phyloP scores from a whole-genome alignment of 805 yeast species.

The Komagataella ulmi region DNA sequence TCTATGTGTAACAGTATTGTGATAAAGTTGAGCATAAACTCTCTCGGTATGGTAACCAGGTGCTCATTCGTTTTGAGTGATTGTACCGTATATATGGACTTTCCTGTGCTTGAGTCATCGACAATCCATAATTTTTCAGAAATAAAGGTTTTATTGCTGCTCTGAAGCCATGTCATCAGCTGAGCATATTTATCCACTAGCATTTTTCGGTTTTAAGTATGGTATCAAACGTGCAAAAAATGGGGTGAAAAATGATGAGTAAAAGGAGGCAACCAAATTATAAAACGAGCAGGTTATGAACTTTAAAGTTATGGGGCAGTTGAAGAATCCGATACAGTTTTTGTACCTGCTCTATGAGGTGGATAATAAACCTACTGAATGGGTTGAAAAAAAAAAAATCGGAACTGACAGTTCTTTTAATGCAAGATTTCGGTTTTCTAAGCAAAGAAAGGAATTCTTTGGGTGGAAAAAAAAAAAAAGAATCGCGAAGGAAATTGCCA shows the following conservation, averaged over 20 bases:
- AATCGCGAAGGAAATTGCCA: neutral
- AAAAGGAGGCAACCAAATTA: neutral
- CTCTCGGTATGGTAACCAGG: conserved; percentile 43
- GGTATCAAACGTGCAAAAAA: neutral
- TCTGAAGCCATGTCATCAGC: neutral
- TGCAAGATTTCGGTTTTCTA: neutral
- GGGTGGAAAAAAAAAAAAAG: neutral
- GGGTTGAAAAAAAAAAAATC: neutral
- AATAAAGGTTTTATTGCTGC: conserved; percentile 13
- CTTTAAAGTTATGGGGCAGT: conserved; percentile 7
- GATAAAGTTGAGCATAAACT: conserved; percentile 43
- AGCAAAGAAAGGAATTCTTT: neutral
- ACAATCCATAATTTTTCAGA: conserved; percentile 26
- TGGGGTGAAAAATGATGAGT: neutral
- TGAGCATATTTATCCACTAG: conserved; percentile 3
- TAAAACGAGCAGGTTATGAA: neutral
- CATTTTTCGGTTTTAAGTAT: neutral
- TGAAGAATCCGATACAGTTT: conserved; percentile 3
- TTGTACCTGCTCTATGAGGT: neutral
- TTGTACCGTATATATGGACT: conserved; percentile 40
- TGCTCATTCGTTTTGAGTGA: conserved; percentile 25
- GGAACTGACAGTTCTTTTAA: neutral
- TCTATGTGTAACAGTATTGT: conserved; percentile 34
- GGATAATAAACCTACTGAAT: neutral
- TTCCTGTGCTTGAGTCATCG: conserved; percentile 37